Evolutionary conservation across 225 moss, liverwort and hornwort genomes (phyloP), one percentile per base, ranked within the genome.

Genomic region (Straminergon stramineum): DNA sequence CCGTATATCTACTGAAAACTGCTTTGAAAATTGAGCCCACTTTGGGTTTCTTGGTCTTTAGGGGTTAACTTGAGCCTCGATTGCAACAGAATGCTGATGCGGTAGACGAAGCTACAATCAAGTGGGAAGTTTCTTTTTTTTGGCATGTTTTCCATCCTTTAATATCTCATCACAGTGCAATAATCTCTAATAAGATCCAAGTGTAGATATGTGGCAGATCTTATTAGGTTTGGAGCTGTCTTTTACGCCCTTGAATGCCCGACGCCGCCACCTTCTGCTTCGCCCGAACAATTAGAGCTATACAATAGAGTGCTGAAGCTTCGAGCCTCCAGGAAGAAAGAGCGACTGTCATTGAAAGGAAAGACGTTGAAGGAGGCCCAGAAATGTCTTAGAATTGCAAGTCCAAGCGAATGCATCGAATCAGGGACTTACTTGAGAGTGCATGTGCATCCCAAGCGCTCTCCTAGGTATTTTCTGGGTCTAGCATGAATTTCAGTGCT

Each of bases 381-480:
- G 83, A 99, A 97, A 90, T 94, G 94, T 45, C 87, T 69, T 87
- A 93, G 99, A 92, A 89, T 99, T 88, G 70, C 92, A 65, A 93
- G 92, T 83, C 92, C 95, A 88, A 87, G 94, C 77, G 86, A 94
- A 81, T 88, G 90, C 87, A 82, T 99, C 66, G 99, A 99, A 90
- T 93, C 93, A 52, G 97, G 97, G 61, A 94, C 96, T 27, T 97
- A 99, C 90, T 85, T 99, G 87, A 95, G 99, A 87, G 96, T 99
- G 70, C 99, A 99, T 90, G 99, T 95, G 66, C 99, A 99, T 91
- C 99, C 99, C 28, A 99, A 99, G 88, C 97, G 99, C 80, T 96
- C 89, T 84, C 94, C 97, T 74, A 94, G 97, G 98, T 99, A 73
- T 74, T 80, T 65, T 63, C 45, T 82, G 39, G 32, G 11, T 57